These are phyloP conservation scores for Pythium apleroticum DNA, from an alignment of 352 stramenopile species.

Conservation along the genomic window DNA sequence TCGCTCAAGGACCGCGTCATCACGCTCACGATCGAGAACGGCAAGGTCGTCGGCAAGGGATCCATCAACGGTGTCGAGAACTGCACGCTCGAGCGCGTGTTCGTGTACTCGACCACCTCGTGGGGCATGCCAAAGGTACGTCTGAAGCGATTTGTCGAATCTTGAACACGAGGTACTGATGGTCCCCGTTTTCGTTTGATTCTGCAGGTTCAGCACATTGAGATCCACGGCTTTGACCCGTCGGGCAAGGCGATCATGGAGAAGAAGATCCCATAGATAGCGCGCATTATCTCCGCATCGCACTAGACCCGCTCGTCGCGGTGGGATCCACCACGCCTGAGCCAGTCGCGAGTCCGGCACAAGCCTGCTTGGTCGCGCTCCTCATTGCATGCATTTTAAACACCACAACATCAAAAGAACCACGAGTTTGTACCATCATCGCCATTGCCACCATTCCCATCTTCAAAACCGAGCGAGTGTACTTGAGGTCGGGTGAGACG, in stretches of 20 bases:
- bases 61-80: conserved; percentile 72
- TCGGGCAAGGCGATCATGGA: conserved; percentile 71
- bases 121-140: conserved; percentile 82
- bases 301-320: not conserved
- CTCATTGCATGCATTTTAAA: conserved; percentile 4
- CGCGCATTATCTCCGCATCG: not conserved
- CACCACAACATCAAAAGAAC: not conserved
- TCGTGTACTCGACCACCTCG: conserved; percentile 82
- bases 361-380: not conserved
- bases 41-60: conserved; percentile 65
- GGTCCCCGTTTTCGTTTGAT: not conserved
- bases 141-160: not conserved
- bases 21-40: conserved; percentile 71
- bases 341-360: not conserved
- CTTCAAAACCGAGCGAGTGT: not conserved
- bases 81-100: conserved; percentile 79
- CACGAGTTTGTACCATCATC: conserved; percentile 4
- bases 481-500: too few relatives aligned
- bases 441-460: not conserved
- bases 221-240: conserved; percentile 81
- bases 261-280: conserved; percentile 78
- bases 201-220: conserved; percentile 75
- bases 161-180: not conserved
- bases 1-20: conserved; percentile 85
- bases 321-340: not conserved